Conservation (phyloP, 1,284 basidiomycete species). For the Ganoderma resinaceum region DNA sequence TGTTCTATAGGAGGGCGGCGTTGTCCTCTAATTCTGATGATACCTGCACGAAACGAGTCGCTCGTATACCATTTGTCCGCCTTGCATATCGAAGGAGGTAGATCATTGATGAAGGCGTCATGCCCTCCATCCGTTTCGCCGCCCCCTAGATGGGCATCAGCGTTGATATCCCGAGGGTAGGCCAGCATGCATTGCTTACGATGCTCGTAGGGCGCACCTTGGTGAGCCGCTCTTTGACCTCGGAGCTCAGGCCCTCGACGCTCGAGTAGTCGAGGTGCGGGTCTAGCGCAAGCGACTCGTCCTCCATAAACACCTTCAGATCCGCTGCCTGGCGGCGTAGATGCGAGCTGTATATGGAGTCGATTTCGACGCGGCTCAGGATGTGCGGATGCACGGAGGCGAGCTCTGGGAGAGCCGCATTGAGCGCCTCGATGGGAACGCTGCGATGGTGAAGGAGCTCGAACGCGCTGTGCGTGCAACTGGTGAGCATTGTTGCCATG, state of each 20-base stretch:
- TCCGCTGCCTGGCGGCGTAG: conserved; percentile 77
- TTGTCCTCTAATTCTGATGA: background rate
- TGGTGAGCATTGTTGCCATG: background rate
- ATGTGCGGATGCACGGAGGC: conserved; percentile 56
- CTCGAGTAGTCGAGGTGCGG: conserved; percentile 72
- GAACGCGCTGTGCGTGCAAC: conserved; percentile 64
- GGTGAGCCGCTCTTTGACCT: conserved; percentile 74
- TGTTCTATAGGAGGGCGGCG: background rate
- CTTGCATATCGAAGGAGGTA: conserved; percentile 71
- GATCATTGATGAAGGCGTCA: conserved; percentile 79
- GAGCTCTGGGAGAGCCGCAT: conserved; percentile 62
- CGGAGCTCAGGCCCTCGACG: conserved; percentile 77
- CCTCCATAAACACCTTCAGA: conserved; percentile 77
- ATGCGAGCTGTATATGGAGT: conserved; percentile 70
- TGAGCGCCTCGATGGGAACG: conserved; percentile 56
- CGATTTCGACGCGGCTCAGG: conserved; percentile 70
- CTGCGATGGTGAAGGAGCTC: conserved; percentile 76
- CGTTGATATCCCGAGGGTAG: background rate
- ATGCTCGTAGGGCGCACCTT: conserved; percentile 72
- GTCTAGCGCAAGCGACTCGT: conserved; percentile 77
- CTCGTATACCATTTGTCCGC: background rate
- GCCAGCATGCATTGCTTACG: conserved; percentile 49
- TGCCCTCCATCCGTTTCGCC: conserved; percentile 87
- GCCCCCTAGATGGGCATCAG: conserved; percentile 62
- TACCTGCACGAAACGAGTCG: background rate